A percentile compares a stretch with the other conserved stretches of the same genome.
Evolutionary conservation across 225 moss, liverwort and hornwort species (phyloP).

Genomic region (Physcomitrellopsis africana): DNA sequence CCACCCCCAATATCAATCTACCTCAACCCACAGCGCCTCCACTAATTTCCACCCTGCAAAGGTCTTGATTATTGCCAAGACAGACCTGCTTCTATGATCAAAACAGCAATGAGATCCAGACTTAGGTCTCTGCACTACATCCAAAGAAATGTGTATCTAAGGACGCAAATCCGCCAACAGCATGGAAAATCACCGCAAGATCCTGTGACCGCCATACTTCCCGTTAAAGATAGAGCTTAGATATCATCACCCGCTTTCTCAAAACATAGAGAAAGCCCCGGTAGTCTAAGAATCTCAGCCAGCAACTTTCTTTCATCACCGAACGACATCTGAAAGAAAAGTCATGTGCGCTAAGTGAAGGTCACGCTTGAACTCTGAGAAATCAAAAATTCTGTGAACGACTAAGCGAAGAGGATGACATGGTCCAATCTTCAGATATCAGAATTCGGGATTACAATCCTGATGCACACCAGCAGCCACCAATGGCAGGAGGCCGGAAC

Average conservation of each 20-base stretch:
- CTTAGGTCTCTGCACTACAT: background rate
- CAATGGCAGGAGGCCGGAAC: background rate
- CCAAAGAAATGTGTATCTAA: background rate
- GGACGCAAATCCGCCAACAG: background rate
- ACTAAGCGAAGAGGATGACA: background rate
- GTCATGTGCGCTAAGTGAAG: background rate
- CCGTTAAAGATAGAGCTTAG: background rate
- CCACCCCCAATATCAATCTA: background rate
- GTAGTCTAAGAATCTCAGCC: slow-evolving; percentile 4
- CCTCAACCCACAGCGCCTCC: background rate
- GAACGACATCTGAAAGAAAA: background rate
- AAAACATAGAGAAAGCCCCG: slow-evolving; percentile 1
- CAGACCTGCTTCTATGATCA: background rate
- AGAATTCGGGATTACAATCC: background rate
- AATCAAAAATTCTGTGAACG: slow-evolving; percentile 4
- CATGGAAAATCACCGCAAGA: background rate
- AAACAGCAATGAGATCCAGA: slow-evolving; percentile 2
- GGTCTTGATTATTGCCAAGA: background rate
- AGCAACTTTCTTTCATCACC: background rate
- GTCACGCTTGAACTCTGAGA: background rate
- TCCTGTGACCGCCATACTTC: background rate
- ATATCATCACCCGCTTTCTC: background rate
- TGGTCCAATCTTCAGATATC: background rate
- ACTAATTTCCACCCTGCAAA: background rate
- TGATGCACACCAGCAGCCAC: background rate